phyloP scores from a whole-genome alignment of 2,329 filamentous ascomycete species.

The Trichoderma sp. region DNA sequence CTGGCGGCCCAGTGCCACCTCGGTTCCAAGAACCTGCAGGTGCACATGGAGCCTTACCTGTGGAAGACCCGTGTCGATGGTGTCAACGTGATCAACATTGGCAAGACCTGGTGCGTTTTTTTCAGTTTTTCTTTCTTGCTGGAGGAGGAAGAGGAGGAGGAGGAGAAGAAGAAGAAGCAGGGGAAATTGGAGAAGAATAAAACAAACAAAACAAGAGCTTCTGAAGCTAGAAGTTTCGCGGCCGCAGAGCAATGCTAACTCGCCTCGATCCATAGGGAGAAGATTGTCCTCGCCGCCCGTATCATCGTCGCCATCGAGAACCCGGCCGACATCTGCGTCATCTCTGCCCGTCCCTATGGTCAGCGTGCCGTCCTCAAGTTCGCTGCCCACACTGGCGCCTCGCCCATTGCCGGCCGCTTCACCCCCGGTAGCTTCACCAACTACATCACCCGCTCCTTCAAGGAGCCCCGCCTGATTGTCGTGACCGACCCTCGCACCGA shows the following conservation, averaged over 20 bases:
- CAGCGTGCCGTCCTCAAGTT: slow-evolving; percentile 99
- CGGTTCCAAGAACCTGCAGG: slow-evolving; percentile 98
- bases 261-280: slow-evolving; percentile 67
- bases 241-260: slow-evolving; percentile 18
- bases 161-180: not conserved
- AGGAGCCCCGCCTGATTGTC: slow-evolving; percentile 98
- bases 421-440: slow-evolving; percentile 99
- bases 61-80: slow-evolving; percentile 99
- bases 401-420: slow-evolving; percentile 98
- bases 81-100: slow-evolving; percentile 98
- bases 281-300: slow-evolving; percentile 97
- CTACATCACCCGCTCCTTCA: slow-evolving; percentile 99
- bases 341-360: slow-evolving; percentile 98
- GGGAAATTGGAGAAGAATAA: too few species aligned
- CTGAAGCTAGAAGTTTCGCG: not conserved
- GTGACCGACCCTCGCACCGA: slow-evolving; percentile 99
- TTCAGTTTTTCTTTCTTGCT: not conserved
- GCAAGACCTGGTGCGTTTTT: slow-evolving; percentile 91
- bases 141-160: not conserved
- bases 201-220: not conserved
- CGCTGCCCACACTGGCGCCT: slow-evolving; percentile 95
- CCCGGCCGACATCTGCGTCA: slow-evolving; percentile 98
- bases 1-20: slow-evolving; percentile 95
- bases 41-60: slow-evolving; percentile 99
- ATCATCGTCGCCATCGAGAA: slow-evolving; percentile 99